Evolutionary conservation across 129 eudicot genomes (phyloP).

Genomic region (Apium graveolens): DNA sequence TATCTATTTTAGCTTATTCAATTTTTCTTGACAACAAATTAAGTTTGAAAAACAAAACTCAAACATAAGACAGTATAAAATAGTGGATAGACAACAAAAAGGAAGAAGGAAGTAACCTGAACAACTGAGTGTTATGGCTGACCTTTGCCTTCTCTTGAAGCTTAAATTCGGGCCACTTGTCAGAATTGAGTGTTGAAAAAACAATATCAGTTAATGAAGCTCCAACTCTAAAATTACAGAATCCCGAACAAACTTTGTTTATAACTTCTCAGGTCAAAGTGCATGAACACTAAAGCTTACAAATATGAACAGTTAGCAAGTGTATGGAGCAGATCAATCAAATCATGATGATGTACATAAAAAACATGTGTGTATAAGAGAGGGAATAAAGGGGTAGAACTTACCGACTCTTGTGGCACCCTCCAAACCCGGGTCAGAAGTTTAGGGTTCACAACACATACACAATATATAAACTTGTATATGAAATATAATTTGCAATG

Average conservation of each 20-base stretch:
- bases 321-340: too few species aligned
- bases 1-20: too few species aligned
- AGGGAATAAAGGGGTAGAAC: constrained; percentile 11
- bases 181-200: constrained; percentile 69
- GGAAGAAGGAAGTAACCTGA: constrained; percentile 44
- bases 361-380: not conserved
- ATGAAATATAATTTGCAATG: too few species aligned
- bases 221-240: not conserved
- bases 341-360: not conserved
- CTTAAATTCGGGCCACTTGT: constrained; percentile 86
- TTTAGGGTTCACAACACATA: too few species aligned
- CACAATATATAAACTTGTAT: too few species aligned
- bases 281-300: not conserved
- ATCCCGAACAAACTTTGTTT: not conserved
- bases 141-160: constrained; percentile 84
- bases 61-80: too few species aligned
- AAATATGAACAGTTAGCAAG: not conserved
- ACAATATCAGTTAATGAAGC: not conserved
- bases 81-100: not conserved
- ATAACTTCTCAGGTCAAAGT: not conserved
- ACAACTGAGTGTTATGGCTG: constrained; percentile 86
- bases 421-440: too few species aligned
- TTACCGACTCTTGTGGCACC: constrained; percentile 61
- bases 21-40: too few species aligned
- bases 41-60: too few species aligned